phyloP scores from a whole-genome alignment of 108 stramenopile species.

The Cylindrotheca fusiformis region DNA sequence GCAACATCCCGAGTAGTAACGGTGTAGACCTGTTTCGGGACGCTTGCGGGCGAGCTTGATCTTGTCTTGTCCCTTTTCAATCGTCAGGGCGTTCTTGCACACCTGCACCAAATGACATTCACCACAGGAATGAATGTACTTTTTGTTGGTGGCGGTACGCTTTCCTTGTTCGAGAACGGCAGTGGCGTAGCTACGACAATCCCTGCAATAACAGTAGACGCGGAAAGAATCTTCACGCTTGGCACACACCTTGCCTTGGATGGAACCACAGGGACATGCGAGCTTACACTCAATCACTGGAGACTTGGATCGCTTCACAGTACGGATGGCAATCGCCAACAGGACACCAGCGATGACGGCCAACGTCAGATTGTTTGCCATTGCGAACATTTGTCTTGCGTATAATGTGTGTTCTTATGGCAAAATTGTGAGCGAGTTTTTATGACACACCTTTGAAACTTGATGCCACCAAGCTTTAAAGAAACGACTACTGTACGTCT shows the following conservation, averaged over 20 bases:
- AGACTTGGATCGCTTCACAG: constrained; percentile 12
- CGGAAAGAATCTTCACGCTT: constrained; percentile 15
- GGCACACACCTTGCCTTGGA: constrained; percentile 14
- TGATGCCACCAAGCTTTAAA: no score
- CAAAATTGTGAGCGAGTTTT: no score
- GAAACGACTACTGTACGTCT: no score
- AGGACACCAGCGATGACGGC: no score
- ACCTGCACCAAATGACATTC: constrained; percentile 21
- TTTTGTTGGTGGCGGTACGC: background rate
- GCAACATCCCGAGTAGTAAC: constrained; percentile 25
- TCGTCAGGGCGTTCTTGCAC: constrained; percentile 15
- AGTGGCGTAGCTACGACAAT: constrained; percentile 19
- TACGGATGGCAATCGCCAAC: background rate
- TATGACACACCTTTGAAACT: no score
- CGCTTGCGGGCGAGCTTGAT: constrained; percentile 11
- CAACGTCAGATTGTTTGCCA: no score
- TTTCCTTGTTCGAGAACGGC: constrained; percentile 12
- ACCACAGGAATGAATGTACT: constrained; percentile 9
- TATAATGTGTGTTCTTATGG: no score
- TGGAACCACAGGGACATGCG: constrained; percentile 17
- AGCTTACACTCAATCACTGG: constrained; percentile 9
- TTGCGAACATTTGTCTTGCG: no score
- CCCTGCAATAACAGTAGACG: constrained; percentile 18
- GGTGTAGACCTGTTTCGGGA: constrained; percentile 8
- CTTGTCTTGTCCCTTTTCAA: constrained; percentile 8